Conservation (phyloP, 169 alveolate species). For the Eimeria sp. region DNA sequence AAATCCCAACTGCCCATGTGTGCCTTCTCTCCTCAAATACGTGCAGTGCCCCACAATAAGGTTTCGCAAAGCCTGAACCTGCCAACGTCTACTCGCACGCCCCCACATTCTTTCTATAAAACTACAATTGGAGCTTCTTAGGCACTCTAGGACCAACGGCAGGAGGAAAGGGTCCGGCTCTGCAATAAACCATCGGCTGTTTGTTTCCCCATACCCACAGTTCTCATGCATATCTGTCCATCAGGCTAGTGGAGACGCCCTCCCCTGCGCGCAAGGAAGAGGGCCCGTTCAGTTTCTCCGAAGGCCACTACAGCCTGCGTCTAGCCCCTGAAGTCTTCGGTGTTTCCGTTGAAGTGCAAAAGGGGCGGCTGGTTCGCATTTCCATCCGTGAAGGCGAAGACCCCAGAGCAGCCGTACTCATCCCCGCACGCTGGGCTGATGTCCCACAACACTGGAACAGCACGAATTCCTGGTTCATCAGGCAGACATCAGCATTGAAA, state of each 20-base stretch:
- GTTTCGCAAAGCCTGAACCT: not conserved
- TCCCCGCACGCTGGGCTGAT: not conserved
- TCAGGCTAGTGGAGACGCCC: slow-evolving; percentile 32
- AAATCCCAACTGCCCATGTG: not conserved
- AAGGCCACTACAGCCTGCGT: slow-evolving; percentile 78
- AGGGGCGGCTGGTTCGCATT: slow-evolving; percentile 60
- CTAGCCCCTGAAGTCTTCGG: slow-evolving; percentile 80
- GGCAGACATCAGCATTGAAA: not conserved
- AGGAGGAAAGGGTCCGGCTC: not conserved
- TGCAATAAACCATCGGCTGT: not conserved
- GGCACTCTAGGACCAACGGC: not conserved
- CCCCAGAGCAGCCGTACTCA: slow-evolving; percentile 72
- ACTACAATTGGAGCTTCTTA: not conserved
- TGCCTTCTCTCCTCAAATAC: not conserved
- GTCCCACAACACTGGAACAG: not conserved
- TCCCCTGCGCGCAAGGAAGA: not conserved
- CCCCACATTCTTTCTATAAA: not conserved
- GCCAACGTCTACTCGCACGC: not conserved
- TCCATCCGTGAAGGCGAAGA: slow-evolving; percentile 81
- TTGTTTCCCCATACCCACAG: not conserved
- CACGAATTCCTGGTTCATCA: not conserved
- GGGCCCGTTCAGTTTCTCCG: slow-evolving; percentile 73
- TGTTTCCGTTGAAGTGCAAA: slow-evolving; percentile 73
- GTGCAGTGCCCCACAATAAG: not conserved
- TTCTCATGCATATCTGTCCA: not conserved